These are phyloP conservation scores for Leccinum olivaceopallidum DNA, from an alignment of 768 basidiomycete genomes.

Conservation along the genomic window DNA sequence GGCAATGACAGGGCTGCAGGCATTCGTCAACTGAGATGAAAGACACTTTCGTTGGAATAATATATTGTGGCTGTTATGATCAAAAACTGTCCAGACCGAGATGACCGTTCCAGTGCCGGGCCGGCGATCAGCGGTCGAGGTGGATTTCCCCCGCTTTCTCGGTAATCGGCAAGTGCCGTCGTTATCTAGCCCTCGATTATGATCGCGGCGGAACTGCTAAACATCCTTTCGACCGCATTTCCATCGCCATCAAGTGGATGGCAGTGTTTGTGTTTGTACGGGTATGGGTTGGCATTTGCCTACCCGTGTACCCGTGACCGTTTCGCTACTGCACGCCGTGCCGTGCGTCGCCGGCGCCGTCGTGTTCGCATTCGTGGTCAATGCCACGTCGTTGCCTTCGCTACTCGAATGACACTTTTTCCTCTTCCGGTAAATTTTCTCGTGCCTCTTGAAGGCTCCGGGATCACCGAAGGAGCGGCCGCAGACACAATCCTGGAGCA, in stretches of 20 bases:
- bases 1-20: conserved; percentile 86
- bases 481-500: too few species aligned
- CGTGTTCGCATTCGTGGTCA: too few species aligned
- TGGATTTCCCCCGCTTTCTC: too few species aligned
- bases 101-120: not conserved
- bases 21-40: conserved; percentile 64
- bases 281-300: too few species aligned
- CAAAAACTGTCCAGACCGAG: not conserved
- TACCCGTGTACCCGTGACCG: too few species aligned
- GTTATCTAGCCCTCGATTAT: not conserved
- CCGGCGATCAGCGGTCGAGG: not conserved
- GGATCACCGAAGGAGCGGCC: too few species aligned
- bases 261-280: not conserved
- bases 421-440: too few species aligned
- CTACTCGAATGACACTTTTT: too few species aligned
- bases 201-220: not conserved
- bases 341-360: too few species aligned
- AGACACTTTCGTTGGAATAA: not conserved
- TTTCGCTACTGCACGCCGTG: too few species aligned
- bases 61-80: not conserved
- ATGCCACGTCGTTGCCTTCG: too few species aligned
- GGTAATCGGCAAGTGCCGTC: not conserved
- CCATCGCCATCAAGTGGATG: not conserved
- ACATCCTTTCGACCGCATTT: not conserved
- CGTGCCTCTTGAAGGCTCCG: too few species aligned